Conservation (phyloP, 2,329 filamentous ascomycete genomes). For the Neocatenulostroma microsporum region DNA sequence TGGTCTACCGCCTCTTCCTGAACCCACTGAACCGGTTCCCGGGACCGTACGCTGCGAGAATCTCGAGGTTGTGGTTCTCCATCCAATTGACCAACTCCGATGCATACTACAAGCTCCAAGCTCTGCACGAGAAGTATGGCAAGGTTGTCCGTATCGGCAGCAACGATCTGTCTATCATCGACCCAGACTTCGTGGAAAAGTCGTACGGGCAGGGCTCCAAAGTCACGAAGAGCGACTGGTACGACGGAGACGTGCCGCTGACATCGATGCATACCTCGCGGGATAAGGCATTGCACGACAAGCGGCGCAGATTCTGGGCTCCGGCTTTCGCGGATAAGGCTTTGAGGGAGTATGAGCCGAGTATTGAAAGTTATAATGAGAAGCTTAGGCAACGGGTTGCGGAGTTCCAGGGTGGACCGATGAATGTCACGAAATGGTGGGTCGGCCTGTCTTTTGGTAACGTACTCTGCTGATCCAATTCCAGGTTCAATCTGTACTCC, state of each 20-base stretch:
- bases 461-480: too few relatives aligned
- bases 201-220: slow-evolving; percentile 32
- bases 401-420: slow-evolving; percentile 17
- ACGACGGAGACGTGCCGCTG: slow-evolving; percentile 29
- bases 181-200: slow-evolving; percentile 29
- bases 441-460: too few relatives aligned
- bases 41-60: slow-evolving; percentile 27
- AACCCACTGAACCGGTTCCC: slow-evolving; percentile 29
- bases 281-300: slow-evolving; percentile 30
- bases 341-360: slow-evolving; percentile 34
- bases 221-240: slow-evolving; percentile 37
- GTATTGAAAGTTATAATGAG: slow-evolving; percentile 28
- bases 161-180: slow-evolving; percentile 29
- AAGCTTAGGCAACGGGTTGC: slow-evolving; percentile 26
- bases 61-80: slow-evolving; percentile 27
- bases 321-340: slow-evolving; percentile 34
- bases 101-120: slow-evolving; percentile 21
- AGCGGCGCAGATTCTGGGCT: slow-evolving; percentile 34
- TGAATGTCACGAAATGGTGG: slow-evolving; percentile 35
- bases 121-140: slow-evolving; percentile 30
- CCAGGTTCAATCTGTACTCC: slow-evolving; percentile 35
- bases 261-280: slow-evolving; percentile 33
- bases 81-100: slow-evolving; percentile 19
- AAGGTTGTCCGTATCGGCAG: slow-evolving; percentile 28
- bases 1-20: slow-evolving; percentile 30